Percentiles rank a stretch among this genome's conserved stretches.
Evolutionary conservation across 768 basidiomycete genomes (phyloP).

Genomic region (Chalciporus pseudorubinellus): DNA sequence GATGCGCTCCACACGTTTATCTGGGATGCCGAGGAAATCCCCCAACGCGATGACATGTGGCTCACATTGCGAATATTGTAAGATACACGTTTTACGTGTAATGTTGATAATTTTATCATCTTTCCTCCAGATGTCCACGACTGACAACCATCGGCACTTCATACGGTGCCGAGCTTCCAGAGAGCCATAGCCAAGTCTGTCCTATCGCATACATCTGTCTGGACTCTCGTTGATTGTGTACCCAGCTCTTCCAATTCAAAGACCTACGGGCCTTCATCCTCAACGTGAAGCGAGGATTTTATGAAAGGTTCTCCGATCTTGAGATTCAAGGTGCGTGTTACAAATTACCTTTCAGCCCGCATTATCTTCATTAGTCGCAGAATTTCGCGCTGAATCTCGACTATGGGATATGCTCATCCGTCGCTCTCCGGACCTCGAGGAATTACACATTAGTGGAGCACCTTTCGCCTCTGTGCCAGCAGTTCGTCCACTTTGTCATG

Average conservation of each 20-base stretch:
- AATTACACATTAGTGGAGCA: conserved; percentile 45
- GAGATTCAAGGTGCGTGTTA: conserved; percentile 50
- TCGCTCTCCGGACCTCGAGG: conserved; percentile 64
- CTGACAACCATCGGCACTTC: conserved; percentile 61
- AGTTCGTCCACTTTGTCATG: conserved; percentile 52
- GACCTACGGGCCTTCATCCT: conserved; percentile 63
- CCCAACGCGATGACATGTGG: conserved; percentile 77
- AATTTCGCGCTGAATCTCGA: conserved; percentile 21
- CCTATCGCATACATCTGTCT: background rate
- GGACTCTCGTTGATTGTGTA: background rate
- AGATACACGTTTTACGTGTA: conserved; percentile 13
- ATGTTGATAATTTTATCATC: background rate
- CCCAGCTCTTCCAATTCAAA: conserved; percentile 66
- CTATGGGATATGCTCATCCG: conserved; percentile 73
- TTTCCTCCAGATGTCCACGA: conserved; percentile 54
- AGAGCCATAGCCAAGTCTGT: conserved; percentile 60
- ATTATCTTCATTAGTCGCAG: conserved; percentile 14
- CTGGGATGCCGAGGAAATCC: conserved; percentile 69
- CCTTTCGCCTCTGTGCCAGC: conserved; percentile 40
- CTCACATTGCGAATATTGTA: conserved; percentile 67
- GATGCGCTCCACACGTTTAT: conserved; percentile 66
- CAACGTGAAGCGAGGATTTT: conserved; percentile 59
- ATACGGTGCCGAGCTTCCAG: conserved; percentile 59
- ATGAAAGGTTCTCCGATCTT: conserved; percentile 53
- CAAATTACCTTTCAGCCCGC: background rate